Evolutionary conservation across 106 monocot genomes (phyloP).

Genomic region (Dendrobium officinale): DNA sequence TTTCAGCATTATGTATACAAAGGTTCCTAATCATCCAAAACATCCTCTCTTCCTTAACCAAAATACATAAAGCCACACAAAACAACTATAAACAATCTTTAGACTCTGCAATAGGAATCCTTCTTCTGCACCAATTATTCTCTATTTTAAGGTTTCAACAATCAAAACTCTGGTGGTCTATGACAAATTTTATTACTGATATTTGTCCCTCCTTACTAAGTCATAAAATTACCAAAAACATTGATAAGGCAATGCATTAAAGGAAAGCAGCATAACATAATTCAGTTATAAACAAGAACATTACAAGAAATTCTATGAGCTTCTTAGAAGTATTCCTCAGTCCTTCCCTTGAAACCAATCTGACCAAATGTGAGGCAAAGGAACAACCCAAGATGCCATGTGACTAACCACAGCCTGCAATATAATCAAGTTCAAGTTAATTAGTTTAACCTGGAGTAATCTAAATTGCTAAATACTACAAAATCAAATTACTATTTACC

Average conservation of each 20-base stretch:
- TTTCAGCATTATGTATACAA: too few relatives aligned
- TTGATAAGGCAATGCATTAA: neutral
- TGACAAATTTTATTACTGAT: too few relatives aligned
- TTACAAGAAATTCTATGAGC: neutral
- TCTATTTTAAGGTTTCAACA: too few relatives aligned
- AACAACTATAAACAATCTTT: too few relatives aligned
- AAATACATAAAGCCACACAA: too few relatives aligned
- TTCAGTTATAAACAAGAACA: neutral
- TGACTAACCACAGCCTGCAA: conserved; percentile 85
- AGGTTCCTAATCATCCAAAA: too few relatives aligned
- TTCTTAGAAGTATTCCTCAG: conserved; percentile 56
- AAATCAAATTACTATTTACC: conserved; percentile 24
- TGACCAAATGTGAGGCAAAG: conserved; percentile 86
- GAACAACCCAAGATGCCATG: conserved; percentile 94
- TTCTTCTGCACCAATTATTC: too few relatives aligned
- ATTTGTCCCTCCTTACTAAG: too few relatives aligned
- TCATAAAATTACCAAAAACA: too few relatives aligned
- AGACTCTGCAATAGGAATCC: too few relatives aligned
- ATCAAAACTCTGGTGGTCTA: too few relatives aligned
- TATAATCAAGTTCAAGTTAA: neutral
- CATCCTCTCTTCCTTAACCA: too few relatives aligned
- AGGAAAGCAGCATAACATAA: neutral
- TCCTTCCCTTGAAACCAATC: conserved; percentile 94
- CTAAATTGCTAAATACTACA: neutral
- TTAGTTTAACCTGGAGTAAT: neutral